A percentile compares a stretch with the other conserved stretches of the same genome.
Conservation (phyloP, 2,329 filamentous ascomycete genomes). For the Magnaporthiopsis rhizophila region DNA sequence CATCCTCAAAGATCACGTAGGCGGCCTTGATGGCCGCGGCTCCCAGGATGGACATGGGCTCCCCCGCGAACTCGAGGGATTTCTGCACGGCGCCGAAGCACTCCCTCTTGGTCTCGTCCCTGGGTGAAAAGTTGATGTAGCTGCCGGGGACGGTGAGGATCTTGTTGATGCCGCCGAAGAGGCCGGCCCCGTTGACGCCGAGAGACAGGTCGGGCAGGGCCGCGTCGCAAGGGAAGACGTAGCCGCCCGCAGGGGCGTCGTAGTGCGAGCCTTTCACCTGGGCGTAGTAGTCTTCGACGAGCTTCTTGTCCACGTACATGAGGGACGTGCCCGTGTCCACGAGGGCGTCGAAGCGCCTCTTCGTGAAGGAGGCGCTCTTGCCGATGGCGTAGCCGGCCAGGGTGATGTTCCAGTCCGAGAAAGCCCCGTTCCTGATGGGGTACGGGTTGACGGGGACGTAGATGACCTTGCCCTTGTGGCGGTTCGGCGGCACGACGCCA, state of each 20-base stretch:
- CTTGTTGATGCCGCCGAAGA: slow-evolving; percentile 28
- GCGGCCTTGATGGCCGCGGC: slow-evolving; percentile 19
- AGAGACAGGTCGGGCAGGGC: slow-evolving; percentile 41
- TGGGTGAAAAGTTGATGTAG: slow-evolving; percentile 40
- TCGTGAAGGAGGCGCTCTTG: slow-evolving; percentile 16
- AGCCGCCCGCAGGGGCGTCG: slow-evolving; percentile 34
- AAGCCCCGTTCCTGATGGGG: not conserved
- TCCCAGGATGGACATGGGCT: slow-evolving; percentile 15
- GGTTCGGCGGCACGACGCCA: not conserved
- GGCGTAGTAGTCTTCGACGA: slow-evolving; percentile 44
- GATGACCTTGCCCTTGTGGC: not conserved
- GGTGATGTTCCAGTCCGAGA: not conserved
- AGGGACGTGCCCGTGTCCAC: slow-evolving; percentile 55
- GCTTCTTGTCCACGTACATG: slow-evolving; percentile 37
- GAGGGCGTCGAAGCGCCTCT: slow-evolving; percentile 31
- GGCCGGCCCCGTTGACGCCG: slow-evolving; percentile 22
- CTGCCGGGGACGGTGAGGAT: slow-evolving; percentile 39
- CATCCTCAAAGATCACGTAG: slow-evolving; percentile 16
- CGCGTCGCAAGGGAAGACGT: slow-evolving; percentile 42
- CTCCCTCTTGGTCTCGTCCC: slow-evolving; percentile 24
- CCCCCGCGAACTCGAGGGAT: slow-evolving; percentile 13
- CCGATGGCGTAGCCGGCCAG: slow-evolving; percentile 20
- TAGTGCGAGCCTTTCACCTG: slow-evolving; percentile 35
- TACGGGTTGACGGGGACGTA: not conserved
- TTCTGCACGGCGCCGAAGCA: slow-evolving; percentile 62